Percentiles rank a stretch among this genome's conserved stretches.
Evolutionary conservation across 805 yeast species (phyloP).

Genomic region (Cyberlindnera saturnus): DNA sequence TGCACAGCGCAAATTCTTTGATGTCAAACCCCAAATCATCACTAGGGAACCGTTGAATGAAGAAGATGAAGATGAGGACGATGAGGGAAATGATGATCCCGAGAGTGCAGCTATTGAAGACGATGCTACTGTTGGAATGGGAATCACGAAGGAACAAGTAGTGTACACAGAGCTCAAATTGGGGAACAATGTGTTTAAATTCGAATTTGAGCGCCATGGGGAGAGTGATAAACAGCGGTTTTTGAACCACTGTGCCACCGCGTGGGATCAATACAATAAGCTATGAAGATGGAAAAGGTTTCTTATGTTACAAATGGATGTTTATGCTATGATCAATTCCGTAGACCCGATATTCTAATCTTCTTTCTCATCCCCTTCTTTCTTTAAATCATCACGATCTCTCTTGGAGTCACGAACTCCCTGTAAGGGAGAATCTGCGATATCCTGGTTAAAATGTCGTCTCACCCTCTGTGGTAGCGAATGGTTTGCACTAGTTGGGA

Average conservation of each 20-base stretch:
- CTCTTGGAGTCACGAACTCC: not conserved
- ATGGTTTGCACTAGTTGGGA: constrained; percentile 21
- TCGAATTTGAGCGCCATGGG: constrained; percentile 15
- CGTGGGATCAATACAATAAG: constrained; percentile 27
- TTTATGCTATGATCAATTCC: not conserved
- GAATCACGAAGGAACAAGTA: constrained; percentile 5
- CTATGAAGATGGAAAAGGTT: constrained; percentile 1
- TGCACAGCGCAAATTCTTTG: constrained; percentile 39
- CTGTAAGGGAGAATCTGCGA: constrained; percentile 1
- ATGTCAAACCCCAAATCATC: constrained; percentile 14
- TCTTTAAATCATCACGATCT: not conserved
- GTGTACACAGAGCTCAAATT: constrained; percentile 17
- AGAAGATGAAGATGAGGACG: constrained; percentile 6
- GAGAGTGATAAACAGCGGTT: constrained; percentile 24
- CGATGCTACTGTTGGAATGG: constrained; percentile 23
- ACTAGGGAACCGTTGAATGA: not conserved
- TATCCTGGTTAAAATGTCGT: not conserved
- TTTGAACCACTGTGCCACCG: constrained; percentile 28
- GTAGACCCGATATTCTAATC: not conserved
- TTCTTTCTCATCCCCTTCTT: not conserved
- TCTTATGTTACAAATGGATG: too few species aligned
- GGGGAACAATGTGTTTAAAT: constrained; percentile 18
- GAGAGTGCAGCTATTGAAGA: constrained; percentile 32
- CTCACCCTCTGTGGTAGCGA: constrained; percentile 3
- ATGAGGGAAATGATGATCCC: constrained; percentile 21